These are phyloP conservation scores for cucumber (Cucumis sativus) DNA, from an alignment of 306 rosid species.

Conservation along the genomic window Cucumber_9930_V3 NC_026658.2:1118501-1119000, in stretches of 20 bases:
- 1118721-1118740: background rate
- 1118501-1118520: too few species aligned
- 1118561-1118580: too few species aligned
- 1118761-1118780: background rate
- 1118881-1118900: constrained; percentile 33
- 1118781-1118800: background rate
- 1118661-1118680: background rate
- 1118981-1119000: constrained; percentile 89
- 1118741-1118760: background rate
- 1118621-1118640: background rate
- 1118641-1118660: background rate
- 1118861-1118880: constrained; percentile 28
- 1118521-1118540: too few species aligned
- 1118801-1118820: background rate
- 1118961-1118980: constrained; percentile 70
- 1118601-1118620: background rate
- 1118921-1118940: constrained; percentile 45
- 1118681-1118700: background rate
- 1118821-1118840: constrained; percentile 18
- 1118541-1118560: background rate
- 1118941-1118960: constrained; percentile 86
- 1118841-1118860: constrained; percentile 16
- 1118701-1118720: background rate
- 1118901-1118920: constrained; percentile 50
- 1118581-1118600: too few species aligned